These are phyloP conservation scores for Lipomyces spencermartinsiae DNA, from an alignment of 805 yeast genomes.

Conservation along the genomic window DNA sequence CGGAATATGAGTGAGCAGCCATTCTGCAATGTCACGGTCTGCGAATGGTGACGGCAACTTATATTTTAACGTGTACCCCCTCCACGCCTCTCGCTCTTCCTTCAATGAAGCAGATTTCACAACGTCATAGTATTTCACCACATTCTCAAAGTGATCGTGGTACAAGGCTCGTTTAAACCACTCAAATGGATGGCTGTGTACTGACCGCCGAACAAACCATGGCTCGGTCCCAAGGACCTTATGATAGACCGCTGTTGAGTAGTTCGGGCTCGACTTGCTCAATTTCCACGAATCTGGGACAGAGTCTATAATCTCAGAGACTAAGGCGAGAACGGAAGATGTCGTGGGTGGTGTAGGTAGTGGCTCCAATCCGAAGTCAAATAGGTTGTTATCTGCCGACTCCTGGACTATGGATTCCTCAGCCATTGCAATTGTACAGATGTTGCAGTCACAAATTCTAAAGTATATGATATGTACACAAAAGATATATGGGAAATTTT, in stretches of 20 bases:
- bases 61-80: conserved; percentile 26
- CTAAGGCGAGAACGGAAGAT: conserved; percentile 20
- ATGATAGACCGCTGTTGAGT: conserved; percentile 22
- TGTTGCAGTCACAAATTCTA: background rate
- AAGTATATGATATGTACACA: background rate
- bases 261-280: conserved; percentile 3
- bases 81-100: conserved; percentile 18
- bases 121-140: conserved; percentile 33
- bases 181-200: conserved; percentile 26
- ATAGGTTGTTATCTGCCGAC: background rate
- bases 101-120: conserved; percentile 14
- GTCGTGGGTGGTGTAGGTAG: conserved; percentile 24
- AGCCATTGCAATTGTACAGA: background rate
- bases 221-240: conserved; percentile 24
- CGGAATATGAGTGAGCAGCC: conserved; percentile 21
- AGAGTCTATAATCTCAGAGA: conserved; percentile 13
- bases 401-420: background rate
- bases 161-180: conserved; percentile 30
- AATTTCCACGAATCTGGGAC: conserved; percentile 20
- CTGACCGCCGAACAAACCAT: conserved; percentile 29
- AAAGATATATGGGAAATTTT: no score
- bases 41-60: conserved; percentile 34
- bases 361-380: conserved; percentile 23
- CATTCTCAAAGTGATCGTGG: conserved; percentile 29
- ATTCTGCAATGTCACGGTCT: conserved; percentile 29